Conservation (phyloP, 306 rosid species). For the Trifolium dubium region DNA sequence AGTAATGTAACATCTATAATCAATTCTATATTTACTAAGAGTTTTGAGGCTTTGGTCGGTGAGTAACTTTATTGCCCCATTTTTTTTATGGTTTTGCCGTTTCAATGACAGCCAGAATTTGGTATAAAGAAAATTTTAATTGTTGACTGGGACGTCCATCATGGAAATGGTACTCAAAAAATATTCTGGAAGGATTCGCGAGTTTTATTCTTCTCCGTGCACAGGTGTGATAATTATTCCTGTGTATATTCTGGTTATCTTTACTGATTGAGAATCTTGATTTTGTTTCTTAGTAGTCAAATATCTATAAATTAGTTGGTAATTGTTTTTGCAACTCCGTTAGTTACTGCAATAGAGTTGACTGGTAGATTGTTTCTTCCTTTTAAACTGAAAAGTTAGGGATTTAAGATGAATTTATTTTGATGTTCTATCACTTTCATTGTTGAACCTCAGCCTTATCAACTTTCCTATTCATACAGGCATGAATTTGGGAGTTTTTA, state of each 20-base stretch:
- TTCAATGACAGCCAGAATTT: conserved; percentile 74
- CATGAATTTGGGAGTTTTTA: conserved; percentile 89
- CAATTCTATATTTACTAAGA: conserved; percentile 6
- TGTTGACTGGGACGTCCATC: conserved; percentile 99
- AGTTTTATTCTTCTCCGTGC: conserved; percentile 94
- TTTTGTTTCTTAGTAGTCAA: conserved; percentile 8
- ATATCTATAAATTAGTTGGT: background rate
- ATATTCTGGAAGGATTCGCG: conserved; percentile 85
- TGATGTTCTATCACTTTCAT: conserved; percentile 11
- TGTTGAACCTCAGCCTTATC: conserved; percentile 33
- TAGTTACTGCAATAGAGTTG: background rate
- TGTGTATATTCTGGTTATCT: conserved; percentile 12
- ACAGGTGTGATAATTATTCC: conserved; percentile 60
- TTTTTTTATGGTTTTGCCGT: conserved; percentile 28
- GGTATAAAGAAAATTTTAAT: conserved; percentile 75
- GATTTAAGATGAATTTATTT: conserved; percentile 21
- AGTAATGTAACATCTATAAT: conserved; percentile 34
- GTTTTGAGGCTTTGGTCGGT: conserved; percentile 1
- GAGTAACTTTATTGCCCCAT: conserved; percentile 30
- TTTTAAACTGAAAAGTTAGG: conserved; percentile 17
- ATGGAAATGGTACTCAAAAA: conserved; percentile 97
- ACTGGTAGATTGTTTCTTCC: background rate
- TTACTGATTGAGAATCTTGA: conserved; percentile 10
- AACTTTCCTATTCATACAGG: conserved; percentile 56
- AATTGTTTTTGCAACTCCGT: background rate